Evolutionary conservation across 169 alveolate genomes (phyloP).

Genomic region (Plasmodium yoelii): DNA sequence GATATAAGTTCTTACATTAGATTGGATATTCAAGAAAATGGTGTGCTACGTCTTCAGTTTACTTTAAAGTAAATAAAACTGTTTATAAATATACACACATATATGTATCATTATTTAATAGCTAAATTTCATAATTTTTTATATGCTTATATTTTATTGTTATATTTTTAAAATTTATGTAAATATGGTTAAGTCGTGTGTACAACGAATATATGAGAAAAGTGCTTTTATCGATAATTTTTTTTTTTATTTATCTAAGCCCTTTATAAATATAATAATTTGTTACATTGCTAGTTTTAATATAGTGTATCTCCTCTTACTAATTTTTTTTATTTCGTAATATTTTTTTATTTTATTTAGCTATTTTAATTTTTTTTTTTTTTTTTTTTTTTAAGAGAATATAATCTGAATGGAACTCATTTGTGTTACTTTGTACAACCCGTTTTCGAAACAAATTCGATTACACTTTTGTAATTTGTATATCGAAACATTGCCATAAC

Average conservation of each 20-base stretch:
- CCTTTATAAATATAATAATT: too few relatives aligned
- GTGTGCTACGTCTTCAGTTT: constrained; percentile 52
- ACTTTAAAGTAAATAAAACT: constrained; percentile 42
- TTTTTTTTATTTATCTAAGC: background rate
- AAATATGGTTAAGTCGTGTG: background rate
- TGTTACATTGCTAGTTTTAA: background rate
- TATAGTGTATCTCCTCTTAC: background rate
- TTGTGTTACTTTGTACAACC: constrained; percentile 73
- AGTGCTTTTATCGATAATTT: background rate
- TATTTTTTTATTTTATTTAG: background rate
- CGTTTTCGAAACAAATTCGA: background rate
- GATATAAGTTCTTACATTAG: constrained; percentile 74
- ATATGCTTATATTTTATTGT: too few relatives aligned
- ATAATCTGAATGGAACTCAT: constrained; percentile 75
- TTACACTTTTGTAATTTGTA: too few relatives aligned
- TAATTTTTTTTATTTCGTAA: background rate
- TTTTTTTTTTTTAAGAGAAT: constrained; percentile 59
- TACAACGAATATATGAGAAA: background rate
- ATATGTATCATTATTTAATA: background rate
- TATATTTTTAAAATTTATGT: too few relatives aligned
- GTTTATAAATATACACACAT: constrained; percentile 1
- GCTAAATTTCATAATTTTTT: background rate
- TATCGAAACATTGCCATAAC: too few relatives aligned
- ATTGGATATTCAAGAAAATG: constrained; percentile 72
- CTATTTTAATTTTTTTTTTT: constrained; percentile 5